Evolutionary conservation across 495 filamentous ascomycete species (phyloP), one percentile per base, ranked within the genome.

Genomic region (Aspergillus incahuasiensis): DNA sequence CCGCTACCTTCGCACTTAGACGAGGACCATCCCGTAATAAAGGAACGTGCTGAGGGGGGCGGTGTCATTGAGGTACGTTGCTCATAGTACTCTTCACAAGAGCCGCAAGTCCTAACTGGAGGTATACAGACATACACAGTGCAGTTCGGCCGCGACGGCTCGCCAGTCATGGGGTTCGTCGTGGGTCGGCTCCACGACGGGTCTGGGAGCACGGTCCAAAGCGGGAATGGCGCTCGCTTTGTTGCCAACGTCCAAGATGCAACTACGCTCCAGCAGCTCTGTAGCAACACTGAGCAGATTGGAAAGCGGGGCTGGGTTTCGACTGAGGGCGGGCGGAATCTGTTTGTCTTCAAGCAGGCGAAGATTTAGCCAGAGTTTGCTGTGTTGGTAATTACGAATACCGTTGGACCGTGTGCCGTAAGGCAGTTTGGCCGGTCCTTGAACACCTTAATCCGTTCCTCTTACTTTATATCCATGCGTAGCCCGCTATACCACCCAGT

Each of bases 41-140:
- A 78, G 7, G 73, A 69, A 13, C 63, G 65, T 12, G 68, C 75
- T 0, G 71, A 78, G 39, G 78, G 78, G 0, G 70, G 72, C 46
- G 75, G 72, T 1, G 56, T 68, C 3, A 71, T 82, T 49, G 80
- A 82, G 68, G 79, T 81, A 64, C 62, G 59, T 65, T 15, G n/a
- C 13, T 20, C 25, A 44, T 35, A 3, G 5, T n/a, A 44, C 51
- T 12, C 25, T 20, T 3, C 24, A 32, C 12, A 35, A 35, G 32
- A 12, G 12, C 1, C 21, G 2, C 9, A 16, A 12, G 13, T 16
- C 30, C 43, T 25, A 25, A 25, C 20, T 8, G 8, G 8, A 24
- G 16, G 1, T 19, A 24, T 19, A 16, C 21, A 83, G 80, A 83
- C 80, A 18, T 83, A 82, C 54, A 83, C 80, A 0, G 74, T 80